Evolutionary conservation across 2,329 filamentous ascomycete genomes (phyloP).

Genomic region (Conoideocrella luteorostrata): DNA sequence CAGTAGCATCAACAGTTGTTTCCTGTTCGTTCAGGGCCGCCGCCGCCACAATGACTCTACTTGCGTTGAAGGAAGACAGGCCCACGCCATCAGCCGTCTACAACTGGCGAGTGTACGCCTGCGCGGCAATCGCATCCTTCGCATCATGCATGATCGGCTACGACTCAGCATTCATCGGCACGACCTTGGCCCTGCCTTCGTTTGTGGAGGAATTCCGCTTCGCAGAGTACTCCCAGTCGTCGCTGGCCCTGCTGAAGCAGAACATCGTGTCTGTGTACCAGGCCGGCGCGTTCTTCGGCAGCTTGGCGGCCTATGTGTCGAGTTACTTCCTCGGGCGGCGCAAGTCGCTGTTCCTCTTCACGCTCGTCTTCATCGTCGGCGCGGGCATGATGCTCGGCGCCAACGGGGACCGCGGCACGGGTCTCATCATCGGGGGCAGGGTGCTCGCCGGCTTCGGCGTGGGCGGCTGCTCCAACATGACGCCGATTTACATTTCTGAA

Average conservation of each 20-base stretch:
- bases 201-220: constrained; percentile 66
- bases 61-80: constrained; percentile 48
- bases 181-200: constrained; percentile 63
- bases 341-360: constrained; percentile 14
- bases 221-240: constrained; percentile 33
- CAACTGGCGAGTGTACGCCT: constrained; percentile 54
- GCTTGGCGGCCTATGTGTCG: constrained; percentile 14
- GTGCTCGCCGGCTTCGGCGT: constrained; percentile 18
- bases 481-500: constrained; percentile 17
- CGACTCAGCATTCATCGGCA: constrained; percentile 74
- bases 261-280: constrained; percentile 81
- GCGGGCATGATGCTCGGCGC: constrained; percentile 34
- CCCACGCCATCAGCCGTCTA: constrained; percentile 52
- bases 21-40: not conserved
- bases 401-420: constrained; percentile 30
- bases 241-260: constrained; percentile 56
- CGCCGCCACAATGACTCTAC: constrained; percentile 34
- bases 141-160: constrained; percentile 52
- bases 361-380: constrained; percentile 14
- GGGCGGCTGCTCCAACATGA: constrained; percentile 18
- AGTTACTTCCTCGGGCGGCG: constrained; percentile 16
- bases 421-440: constrained; percentile 17
- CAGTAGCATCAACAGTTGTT: no score
- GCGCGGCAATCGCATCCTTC: constrained; percentile 48
- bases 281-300: constrained; percentile 20